A percentile compares a stretch with the other conserved stretches of the same genome.
These are phyloP conservation scores for Phyllosticta capitalensis DNA, from an alignment of 2,329 filamentous ascomycete genomes.

Conservation along the genomic window DNA sequence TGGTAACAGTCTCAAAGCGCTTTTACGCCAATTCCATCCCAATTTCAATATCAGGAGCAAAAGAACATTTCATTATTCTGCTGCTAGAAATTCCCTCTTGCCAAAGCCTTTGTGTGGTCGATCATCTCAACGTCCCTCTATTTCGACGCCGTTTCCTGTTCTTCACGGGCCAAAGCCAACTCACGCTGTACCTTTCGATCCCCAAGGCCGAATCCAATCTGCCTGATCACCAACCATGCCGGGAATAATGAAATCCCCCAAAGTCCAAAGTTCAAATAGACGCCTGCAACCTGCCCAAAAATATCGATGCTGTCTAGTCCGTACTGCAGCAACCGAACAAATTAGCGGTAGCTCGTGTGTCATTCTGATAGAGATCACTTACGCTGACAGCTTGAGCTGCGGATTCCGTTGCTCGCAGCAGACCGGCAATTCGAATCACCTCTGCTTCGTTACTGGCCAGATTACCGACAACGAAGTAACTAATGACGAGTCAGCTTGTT, in stretches of 20 bases:
- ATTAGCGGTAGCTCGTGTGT: background rate
- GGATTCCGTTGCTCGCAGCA: constrained; percentile 61
- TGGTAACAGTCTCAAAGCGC: no score
- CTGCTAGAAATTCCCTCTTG: no score
- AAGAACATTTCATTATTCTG: no score
- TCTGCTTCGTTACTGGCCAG: constrained; percentile 53
- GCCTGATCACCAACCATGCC: constrained; percentile 55
- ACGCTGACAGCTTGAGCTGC: constrained; percentile 60
- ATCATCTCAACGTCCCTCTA: no score
- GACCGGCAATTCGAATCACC: constrained; percentile 57
- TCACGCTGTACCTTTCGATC: constrained; percentile 7
- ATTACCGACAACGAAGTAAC: constrained; percentile 62
- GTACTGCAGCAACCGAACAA: constrained; percentile 33
- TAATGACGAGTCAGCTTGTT: background rate
- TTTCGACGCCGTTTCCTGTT: no score
- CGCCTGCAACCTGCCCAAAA: constrained; percentile 55
- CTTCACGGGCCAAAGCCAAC: background rate
- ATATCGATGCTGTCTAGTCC: constrained; percentile 53
- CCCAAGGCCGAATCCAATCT: constrained; percentile 5
- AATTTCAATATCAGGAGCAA: no score
- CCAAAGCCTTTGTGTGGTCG: no score
- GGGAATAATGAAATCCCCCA: constrained; percentile 57
- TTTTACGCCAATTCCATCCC: no score
- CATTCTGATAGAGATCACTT: background rate
- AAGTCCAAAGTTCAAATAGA: constrained; percentile 62